phyloP scores from a whole-genome alignment of 257 asterid genomes.

The Solanum clarkiae region DNA sequence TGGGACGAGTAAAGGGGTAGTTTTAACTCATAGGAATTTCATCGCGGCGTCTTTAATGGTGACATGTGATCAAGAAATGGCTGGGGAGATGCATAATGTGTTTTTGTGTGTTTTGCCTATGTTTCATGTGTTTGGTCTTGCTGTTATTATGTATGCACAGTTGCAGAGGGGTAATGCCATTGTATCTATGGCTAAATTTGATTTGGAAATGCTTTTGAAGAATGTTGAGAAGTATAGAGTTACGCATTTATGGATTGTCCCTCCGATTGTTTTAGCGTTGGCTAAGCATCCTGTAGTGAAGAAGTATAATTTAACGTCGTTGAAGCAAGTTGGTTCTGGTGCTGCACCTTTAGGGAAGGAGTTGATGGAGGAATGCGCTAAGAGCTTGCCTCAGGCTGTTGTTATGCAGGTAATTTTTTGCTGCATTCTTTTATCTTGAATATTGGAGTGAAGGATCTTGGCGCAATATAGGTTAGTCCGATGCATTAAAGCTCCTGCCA shows the following conservation, averaged over 20 bases:
- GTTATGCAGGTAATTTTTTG: constrained; percentile 45
- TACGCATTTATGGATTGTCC: constrained; percentile 79
- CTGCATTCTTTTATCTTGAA: not conserved
- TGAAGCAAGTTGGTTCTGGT: constrained; percentile 75
- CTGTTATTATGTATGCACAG: constrained; percentile 59
- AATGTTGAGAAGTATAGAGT: constrained; percentile 48
- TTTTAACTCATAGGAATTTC: constrained; percentile 67
- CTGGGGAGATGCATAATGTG: constrained; percentile 41
- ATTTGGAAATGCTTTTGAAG: constrained; percentile 51
- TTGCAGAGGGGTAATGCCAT: constrained; percentile 75
- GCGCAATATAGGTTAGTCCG: not conserved
- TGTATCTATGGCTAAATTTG: constrained; percentile 63
- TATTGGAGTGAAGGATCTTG: not conserved
- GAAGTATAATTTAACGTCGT: constrained; percentile 47
- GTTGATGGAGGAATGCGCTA: constrained; percentile 87
- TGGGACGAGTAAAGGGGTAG: constrained; percentile 79
- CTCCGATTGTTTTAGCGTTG: constrained; percentile 73
- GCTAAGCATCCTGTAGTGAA: constrained; percentile 46
- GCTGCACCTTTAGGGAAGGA: constrained; percentile 94
- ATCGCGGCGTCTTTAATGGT: constrained; percentile 58
- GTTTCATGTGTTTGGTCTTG: constrained; percentile 89
- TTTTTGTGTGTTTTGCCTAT: constrained; percentile 68
- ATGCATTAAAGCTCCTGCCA: too few relatives aligned
- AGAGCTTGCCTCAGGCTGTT: constrained; percentile 61
- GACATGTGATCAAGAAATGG: constrained; percentile 53